A percentile compares a stretch with the other conserved stretches of the same genome.
Evolutionary conservation across 768 basidiomycete species (phyloP).

Genomic region (Termitomyces sp.): DNA sequence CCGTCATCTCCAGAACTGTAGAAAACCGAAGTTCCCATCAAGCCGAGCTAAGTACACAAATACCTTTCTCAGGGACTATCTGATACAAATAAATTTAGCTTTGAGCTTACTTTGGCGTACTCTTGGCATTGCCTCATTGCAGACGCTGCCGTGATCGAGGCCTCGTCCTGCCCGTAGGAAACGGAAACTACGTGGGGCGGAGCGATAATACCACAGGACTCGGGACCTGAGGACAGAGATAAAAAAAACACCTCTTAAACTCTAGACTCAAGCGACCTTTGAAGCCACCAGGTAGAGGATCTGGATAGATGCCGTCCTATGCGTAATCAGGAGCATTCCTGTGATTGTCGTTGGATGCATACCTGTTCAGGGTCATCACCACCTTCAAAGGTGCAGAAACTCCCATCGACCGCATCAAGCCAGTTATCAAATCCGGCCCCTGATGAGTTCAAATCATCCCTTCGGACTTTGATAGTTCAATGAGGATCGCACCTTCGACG

Average conservation of each 20-base stretch:
- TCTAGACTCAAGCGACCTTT: constrained; percentile 3
- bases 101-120: constrained; percentile 33
- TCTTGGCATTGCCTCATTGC: constrained; percentile 44
- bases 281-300: constrained; percentile 13
- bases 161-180: constrained; percentile 42
- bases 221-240: constrained; percentile 17
- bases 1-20: constrained; percentile 54
- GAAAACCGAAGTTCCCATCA: constrained; percentile 55
- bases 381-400: constrained; percentile 44
- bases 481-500: constrained; percentile 27
- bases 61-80: not conserved
- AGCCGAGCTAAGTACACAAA: constrained; percentile 38
- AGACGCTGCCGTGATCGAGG: constrained; percentile 33
- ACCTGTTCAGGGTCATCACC: constrained; percentile 36
- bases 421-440: constrained; percentile 47
- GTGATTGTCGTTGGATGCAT: not conserved
- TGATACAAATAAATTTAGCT: not conserved
- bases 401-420: constrained; percentile 43
- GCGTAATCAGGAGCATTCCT: not conserved
- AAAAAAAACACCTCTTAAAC: not conserved
- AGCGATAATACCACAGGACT: constrained; percentile 38
- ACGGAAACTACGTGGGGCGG: constrained; percentile 41
- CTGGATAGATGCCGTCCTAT: constrained; percentile 23
- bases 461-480: not conserved
- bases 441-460: constrained; percentile 6